Conservation (phyloP, 345 rosid genomes). For the Arabidopsis arenosa region DNA sequence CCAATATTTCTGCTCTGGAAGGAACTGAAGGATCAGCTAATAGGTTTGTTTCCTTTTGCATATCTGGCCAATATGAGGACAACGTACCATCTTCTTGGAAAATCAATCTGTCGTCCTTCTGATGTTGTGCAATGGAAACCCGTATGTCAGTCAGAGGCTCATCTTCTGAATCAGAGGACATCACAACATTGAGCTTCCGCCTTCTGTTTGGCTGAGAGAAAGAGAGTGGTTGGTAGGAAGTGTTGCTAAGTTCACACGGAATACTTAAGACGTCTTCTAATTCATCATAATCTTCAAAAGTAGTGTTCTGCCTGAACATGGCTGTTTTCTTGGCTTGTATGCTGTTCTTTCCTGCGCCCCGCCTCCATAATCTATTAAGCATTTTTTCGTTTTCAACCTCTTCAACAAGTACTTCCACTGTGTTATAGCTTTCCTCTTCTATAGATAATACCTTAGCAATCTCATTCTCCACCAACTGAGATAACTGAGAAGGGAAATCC, state of each 20-base stretch:
- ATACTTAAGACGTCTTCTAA: slow-evolving; percentile 44
- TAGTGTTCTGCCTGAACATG: slow-evolving; percentile 69
- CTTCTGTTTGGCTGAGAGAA: slow-evolving; percentile 47
- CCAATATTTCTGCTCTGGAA: slow-evolving; percentile 43
- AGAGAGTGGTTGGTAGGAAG: slow-evolving; percentile 55
- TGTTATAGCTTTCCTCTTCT: slow-evolving; percentile 53
- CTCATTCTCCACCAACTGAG: slow-evolving; percentile 80
- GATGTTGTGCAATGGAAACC: slow-evolving; percentile 38
- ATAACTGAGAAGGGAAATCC: slow-evolving; percentile 73
- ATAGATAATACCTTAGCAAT: slow-evolving; percentile 50
- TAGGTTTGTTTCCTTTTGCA: slow-evolving; percentile 45
- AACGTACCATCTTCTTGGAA: slow-evolving; percentile 41
- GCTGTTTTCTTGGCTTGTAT: slow-evolving; percentile 78
- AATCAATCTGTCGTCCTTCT: slow-evolving; percentile 40
- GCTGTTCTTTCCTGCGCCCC: slow-evolving; percentile 46
- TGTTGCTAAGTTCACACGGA: slow-evolving; percentile 47
- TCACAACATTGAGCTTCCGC: slow-evolving; percentile 58
- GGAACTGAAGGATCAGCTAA: slow-evolving; percentile 43
- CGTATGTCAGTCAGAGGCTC: slow-evolving; percentile 47
- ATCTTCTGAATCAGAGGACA: slow-evolving; percentile 90
- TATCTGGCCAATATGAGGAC: slow-evolving; percentile 44
- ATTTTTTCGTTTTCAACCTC: slow-evolving; percentile 52
- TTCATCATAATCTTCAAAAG: slow-evolving; percentile 53
- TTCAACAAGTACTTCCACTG: slow-evolving; percentile 49
- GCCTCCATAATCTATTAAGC: slow-evolving; percentile 45